Evolutionary conservation across 441 rosid genomes (phyloP).

Genomic region (Mallotus japonicus): DNA sequence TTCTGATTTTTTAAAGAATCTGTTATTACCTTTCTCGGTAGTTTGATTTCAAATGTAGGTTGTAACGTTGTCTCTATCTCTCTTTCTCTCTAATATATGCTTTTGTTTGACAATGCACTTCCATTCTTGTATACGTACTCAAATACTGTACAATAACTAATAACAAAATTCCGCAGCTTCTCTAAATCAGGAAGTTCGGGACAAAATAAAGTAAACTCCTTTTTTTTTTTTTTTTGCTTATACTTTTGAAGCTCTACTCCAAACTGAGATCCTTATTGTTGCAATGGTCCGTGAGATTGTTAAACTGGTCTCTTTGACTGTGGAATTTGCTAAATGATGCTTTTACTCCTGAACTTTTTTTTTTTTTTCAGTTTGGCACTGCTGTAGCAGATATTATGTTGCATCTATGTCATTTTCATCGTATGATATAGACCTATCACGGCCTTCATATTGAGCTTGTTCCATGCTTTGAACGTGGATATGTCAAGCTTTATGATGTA

Average conservation of each 20-base stretch:
- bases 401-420: not conserved
- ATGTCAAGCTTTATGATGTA: not conserved
- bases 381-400: not conserved
- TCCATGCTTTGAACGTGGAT: not conserved
- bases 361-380: not conserved
- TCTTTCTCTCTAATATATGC: not conserved
- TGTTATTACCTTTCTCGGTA: not conserved
- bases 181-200: not conserved
- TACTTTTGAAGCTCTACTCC: no score
- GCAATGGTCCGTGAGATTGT: not conserved
- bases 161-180: not conserved
- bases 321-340: not conserved
- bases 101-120: not conserved
- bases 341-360: not conserved
- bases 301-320: not conserved
- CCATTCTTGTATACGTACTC: no score
- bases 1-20: no score
- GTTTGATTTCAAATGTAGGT: not conserved
- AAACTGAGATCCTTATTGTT: constrained; percentile 8
- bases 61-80: not conserved
- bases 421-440: not conserved
- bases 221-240: no score
- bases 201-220: not conserved
- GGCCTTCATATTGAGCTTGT: not conserved
- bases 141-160: not conserved